These are phyloP conservation scores for Orbilia quercus DNA, from an alignment of 2,329 filamentous ascomycete species.

Conservation along the genomic window DNA sequence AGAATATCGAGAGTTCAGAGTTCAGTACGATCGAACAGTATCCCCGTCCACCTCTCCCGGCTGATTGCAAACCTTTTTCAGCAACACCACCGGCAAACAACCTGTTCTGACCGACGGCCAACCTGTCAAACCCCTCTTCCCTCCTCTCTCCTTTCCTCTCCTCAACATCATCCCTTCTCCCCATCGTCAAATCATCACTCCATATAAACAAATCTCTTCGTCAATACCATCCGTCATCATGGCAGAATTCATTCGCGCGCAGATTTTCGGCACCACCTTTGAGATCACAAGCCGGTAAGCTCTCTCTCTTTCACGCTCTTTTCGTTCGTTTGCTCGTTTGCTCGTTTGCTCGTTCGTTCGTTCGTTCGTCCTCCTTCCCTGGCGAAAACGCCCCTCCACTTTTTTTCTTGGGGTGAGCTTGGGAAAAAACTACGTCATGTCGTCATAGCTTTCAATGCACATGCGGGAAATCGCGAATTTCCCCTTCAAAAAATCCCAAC, in stretches of 20 bases:
- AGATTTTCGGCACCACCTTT: slow-evolving; percentile 99
- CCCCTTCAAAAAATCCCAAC: not conserved
- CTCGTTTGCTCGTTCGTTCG: not conserved
- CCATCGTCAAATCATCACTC: too few species aligned
- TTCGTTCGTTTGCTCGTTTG: not conserved
- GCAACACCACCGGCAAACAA: slow-evolving; percentile 12
- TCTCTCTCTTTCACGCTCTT: slow-evolving; percentile 12
- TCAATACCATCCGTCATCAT: slow-evolving; percentile 69
- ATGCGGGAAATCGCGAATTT: slow-evolving; percentile 55
- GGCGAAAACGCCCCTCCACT: slow-evolving; percentile 12
- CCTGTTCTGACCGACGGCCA: not conserved
- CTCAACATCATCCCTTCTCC: not conserved
- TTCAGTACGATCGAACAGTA: too few species aligned
- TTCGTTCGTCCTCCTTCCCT: not conserved
- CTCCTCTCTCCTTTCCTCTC: not conserved
- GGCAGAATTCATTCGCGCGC: slow-evolving; percentile 98
- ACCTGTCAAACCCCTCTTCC: slow-evolving; percentile 4
- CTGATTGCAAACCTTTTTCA: slow-evolving; percentile 29
- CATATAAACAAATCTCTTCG: too few species aligned
- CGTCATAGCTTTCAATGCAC: slow-evolving; percentile 45
- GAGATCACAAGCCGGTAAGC: slow-evolving; percentile 96
- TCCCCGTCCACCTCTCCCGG: too few species aligned
- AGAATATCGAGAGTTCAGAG: too few species aligned
- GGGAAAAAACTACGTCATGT: slow-evolving; percentile 45
- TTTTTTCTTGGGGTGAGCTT: slow-evolving; percentile 29